phyloP scores from a whole-genome alignment of 345 rosid genomes.

The Rhizophora apiculata region DNA sequence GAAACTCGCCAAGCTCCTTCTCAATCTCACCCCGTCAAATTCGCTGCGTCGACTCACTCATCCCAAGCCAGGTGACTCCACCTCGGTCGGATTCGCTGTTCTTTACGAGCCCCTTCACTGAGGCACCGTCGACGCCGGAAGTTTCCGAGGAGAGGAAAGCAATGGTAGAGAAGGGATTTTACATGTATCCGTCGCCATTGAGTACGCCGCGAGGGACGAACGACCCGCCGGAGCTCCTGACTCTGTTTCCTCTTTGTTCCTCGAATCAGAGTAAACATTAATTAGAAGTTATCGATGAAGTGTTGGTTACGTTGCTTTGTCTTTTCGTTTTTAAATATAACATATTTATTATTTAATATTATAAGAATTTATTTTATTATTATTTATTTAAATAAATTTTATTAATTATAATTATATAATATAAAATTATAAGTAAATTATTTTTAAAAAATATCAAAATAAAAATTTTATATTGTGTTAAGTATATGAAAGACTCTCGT shows the following conservation, averaged over 20 bases:
- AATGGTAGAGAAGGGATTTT: constrained; percentile 22
- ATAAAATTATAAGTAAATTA: no score
- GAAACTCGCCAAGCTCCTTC: constrained; percentile 14
- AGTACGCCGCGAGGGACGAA: constrained; percentile 20
- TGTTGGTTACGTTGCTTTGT: no score
- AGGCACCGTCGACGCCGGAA: constrained; percentile 34
- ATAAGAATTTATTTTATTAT: no score
- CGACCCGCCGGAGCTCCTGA: constrained; percentile 22
- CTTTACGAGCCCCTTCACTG: constrained; percentile 26
- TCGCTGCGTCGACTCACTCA: constrained; percentile 18
- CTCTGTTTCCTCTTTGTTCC: constrained; percentile 25
- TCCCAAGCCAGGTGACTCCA: constrained; percentile 45
- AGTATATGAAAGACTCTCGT: no score
- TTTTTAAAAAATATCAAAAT: no score
- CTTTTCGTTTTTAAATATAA: no score
- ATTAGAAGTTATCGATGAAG: no score
- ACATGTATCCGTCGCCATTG: constrained; percentile 23
- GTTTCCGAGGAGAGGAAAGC: constrained; percentile 36
- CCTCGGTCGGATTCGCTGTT: constrained; percentile 27
- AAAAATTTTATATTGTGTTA: no score
- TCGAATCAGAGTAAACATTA: constrained; percentile 1
- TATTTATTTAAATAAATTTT: no score
- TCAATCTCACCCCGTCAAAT: neutral
- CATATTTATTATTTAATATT: no score
- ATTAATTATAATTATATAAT: no score